Evolutionary conservation across 176 grass and related monocot genomes (phyloP).

Genomic region (Carex littledalei): DNA sequence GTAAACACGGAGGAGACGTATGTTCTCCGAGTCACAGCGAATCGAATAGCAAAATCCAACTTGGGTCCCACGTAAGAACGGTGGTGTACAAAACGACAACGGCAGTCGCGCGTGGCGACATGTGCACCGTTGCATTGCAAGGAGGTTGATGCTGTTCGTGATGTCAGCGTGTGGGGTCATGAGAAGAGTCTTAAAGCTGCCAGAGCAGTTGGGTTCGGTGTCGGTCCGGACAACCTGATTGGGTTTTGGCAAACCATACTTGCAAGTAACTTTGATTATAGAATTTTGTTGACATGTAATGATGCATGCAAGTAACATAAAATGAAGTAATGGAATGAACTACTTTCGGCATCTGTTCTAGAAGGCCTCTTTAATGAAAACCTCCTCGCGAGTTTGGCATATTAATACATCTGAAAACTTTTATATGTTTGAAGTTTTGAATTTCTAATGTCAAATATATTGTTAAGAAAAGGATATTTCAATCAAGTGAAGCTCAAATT

Average conservation of each 20-base stretch:
- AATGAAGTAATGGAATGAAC: too few species aligned
- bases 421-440: neutral
- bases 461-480: neutral
- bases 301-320: too few species aligned
- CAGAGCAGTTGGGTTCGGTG: neutral
- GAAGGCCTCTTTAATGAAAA: too few species aligned
- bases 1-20: neutral
- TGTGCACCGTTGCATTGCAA: constrained; percentile 2
- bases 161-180: neutral
- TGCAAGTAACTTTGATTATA: too few species aligned
- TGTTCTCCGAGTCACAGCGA: neutral
- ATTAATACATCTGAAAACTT: too few species aligned
- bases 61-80: constrained; percentile 3
- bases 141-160: neutral
- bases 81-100: neutral
- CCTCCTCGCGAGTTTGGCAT: too few species aligned
- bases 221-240: neutral
- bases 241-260: neutral
- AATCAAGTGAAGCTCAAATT: neutral
- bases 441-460: neutral
- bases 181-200: neutral
- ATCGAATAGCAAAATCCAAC: constrained; percentile 12
- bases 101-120: neutral
- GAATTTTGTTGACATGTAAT: too few species aligned
- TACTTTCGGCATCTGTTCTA: too few species aligned